Evolutionary conservation across 495 filamentous ascomycete species (phyloP).

Genomic region (Rusavskia elegans): DNA sequence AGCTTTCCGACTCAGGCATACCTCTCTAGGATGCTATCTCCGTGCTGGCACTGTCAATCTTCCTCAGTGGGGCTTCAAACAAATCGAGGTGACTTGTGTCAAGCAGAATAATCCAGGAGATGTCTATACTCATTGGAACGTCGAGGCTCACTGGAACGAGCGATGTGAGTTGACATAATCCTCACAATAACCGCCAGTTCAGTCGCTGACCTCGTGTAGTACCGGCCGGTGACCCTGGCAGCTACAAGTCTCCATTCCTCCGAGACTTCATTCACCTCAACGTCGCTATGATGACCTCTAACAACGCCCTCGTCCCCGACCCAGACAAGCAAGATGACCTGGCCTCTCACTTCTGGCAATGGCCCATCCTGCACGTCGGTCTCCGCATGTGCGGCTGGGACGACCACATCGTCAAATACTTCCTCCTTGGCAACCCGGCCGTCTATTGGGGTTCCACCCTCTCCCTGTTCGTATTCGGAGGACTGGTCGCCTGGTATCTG

Average conservation of each 20-base stretch:
- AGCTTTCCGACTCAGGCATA: constrained; percentile 77
- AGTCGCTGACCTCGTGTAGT: constrained; percentile 36
- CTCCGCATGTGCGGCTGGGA: constrained; percentile 98
- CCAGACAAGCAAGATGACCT: constrained; percentile 98
- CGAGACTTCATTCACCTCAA: constrained; percentile 96
- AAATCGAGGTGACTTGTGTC: constrained; percentile 90
- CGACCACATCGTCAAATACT: constrained; percentile 89
- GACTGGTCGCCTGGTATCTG: constrained; percentile 68
- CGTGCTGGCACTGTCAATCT: constrained; percentile 92
- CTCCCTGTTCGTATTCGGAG: constrained; percentile 52
- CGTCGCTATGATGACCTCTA: constrained; percentile 99
- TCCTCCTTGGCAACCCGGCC: constrained; percentile 88
- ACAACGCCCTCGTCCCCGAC: constrained; percentile 94
- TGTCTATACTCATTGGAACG: constrained; percentile 97
- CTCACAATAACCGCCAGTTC: neutral
- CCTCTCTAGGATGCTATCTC: constrained; percentile 76
- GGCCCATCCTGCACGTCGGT: constrained; percentile 89
- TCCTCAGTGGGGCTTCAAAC: constrained; percentile 99
- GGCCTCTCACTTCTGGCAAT: constrained; percentile 95
- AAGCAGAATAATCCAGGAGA: constrained; percentile 89
- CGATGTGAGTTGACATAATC: constrained; percentile 48
- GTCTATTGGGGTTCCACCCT: constrained; percentile 91
- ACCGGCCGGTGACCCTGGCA: constrained; percentile 75
- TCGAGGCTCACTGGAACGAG: constrained; percentile 89
- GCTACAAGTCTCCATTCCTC: constrained; percentile 91